These are phyloP conservation scores for Penstemon barbatus DNA, from an alignment of 257 asterid genomes.

Conservation along the genomic window DNA sequence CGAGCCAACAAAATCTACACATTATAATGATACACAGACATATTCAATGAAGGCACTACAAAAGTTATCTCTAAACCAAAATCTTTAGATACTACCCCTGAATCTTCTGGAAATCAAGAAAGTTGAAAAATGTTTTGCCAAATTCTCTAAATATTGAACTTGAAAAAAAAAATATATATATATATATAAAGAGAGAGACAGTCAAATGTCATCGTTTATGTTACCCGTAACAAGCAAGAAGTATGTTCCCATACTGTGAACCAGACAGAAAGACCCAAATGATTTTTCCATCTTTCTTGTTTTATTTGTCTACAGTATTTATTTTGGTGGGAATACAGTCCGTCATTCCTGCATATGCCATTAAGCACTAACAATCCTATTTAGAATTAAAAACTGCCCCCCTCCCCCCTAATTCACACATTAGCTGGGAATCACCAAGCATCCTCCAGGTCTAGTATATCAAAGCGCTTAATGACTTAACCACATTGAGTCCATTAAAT, in stretches of 20 bases:
- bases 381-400: not conserved
- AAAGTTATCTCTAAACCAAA: not conserved
- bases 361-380: no score
- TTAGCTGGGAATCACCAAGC: conserved; percentile 1
- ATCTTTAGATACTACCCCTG: not conserved
- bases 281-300: not conserved
- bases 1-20: no score
- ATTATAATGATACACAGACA: no score
- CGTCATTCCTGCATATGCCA: no score
- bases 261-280: not conserved
- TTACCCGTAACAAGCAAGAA: not conserved
- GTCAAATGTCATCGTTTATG: not conserved
- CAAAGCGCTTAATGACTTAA: no score
- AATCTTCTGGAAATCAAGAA: not conserved
- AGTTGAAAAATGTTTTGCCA: not conserved
- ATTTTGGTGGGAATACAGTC: no score
- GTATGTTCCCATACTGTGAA: no score
- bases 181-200: not conserved
- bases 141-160: not conserved
- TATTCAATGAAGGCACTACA: no score
- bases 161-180: not conserved
- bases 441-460: conserved; percentile 11
- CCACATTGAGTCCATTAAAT: no score
- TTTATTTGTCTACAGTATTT: not conserved
- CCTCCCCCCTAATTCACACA: not conserved